These are phyloP conservation scores for Syzygium jambos DNA, from an alignment of 345 rosid genomes.

Conservation along the genomic window DNA sequence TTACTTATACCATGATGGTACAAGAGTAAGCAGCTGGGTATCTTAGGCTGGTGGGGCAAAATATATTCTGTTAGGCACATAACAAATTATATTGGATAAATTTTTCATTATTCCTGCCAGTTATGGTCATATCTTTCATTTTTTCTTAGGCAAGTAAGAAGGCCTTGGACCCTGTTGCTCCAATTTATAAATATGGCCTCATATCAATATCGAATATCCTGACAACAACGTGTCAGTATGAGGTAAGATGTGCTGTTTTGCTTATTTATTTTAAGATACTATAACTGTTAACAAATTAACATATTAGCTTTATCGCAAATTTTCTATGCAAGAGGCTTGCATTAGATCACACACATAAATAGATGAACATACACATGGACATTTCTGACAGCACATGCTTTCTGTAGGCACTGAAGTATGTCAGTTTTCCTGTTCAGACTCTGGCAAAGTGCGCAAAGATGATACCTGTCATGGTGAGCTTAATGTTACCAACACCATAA, in stretches of 20 bases:
- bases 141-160: conserved; percentile 64
- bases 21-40: background rate
- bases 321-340: background rate
- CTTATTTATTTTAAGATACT: background rate
- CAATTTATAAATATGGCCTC: conserved; percentile 72
- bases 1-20: background rate
- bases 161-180: conserved; percentile 86
- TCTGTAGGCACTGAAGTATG: conserved; percentile 87
- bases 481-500: background rate
- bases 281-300: background rate
- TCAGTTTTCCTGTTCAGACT: conserved; percentile 93
- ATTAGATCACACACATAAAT: background rate
- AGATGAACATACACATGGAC: background rate
- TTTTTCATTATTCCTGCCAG: background rate
- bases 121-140: background rate
- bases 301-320: background rate
- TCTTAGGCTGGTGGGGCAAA: background rate
- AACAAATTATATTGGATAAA: background rate
- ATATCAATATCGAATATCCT: conserved; percentile 72
- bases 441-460: conserved; percentile 95
- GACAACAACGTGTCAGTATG: conserved; percentile 95
- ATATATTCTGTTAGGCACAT: background rate
- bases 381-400: conserved; percentile 5
- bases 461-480: conserved; percentile 96
- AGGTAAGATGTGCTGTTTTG: conserved; percentile 30